Base-by-base conservation (phyloP, 441 rosid species). In the Capsella rubella region DNA sequence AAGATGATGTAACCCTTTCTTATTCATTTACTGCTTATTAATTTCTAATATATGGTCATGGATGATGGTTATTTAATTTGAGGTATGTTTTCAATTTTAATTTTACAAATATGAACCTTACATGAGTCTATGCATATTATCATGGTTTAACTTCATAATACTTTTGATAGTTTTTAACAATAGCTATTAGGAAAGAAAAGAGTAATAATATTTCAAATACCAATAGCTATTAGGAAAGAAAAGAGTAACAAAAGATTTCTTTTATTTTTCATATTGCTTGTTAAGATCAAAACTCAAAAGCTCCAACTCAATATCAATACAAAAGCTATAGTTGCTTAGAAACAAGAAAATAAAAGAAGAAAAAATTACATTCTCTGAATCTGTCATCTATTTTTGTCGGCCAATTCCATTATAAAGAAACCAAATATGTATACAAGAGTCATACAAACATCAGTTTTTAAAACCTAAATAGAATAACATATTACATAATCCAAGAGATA, bases 11-110 rank as follows among this genome's bases (percentile, higher is more conserved):
- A 56, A 28, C 59, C 52, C 35, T 56, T 64, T 74, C 67, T 66
- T 67, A 59, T 59, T 59, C 63, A 21, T 60, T 52, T 25, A 69
- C 52, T 62, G 64, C 32, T 25, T 67, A 69, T 54, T 16, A 35
- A 53, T 2, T 27, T 75, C 2, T 69, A 61, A 75, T 61, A 62
- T 45, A 60, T 60, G 74, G 69, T 68, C 64, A 42, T 75, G 69
- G 57, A 67, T 11, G 68, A 67, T 58, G 60, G 42, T 56, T 46
- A 62, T 53, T 21, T 21, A 21, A 21, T 21, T 62, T 63, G 13
- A 52, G 18, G 47, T 40, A 39, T 28, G 51, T 14, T 32, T 63
- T 18, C 18, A 18, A 31, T 40, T 54, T 28, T 9, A 10, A 18
- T 16, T 9, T 39, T 60, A 39, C 34, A 8, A n/a, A 42, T 37